Evolutionary conservation across 495 filamentous ascomycete genomes (phyloP).

Genomic region (Penicillium chermesinum): DNA sequence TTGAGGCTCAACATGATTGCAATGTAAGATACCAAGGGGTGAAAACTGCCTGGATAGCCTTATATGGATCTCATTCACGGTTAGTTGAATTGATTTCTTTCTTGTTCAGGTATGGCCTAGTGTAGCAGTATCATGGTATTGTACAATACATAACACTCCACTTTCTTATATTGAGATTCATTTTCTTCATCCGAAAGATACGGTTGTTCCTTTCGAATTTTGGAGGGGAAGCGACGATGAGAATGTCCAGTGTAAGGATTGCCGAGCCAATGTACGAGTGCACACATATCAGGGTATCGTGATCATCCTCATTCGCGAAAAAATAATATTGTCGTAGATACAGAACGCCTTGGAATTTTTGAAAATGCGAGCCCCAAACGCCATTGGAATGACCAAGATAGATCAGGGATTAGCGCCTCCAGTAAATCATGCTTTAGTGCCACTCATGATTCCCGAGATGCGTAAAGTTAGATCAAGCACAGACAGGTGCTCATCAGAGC

Average conservation of each 20-base stretch:
- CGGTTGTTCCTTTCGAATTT: no score
- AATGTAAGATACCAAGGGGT: background rate
- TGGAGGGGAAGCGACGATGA: no score
- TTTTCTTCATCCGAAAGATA: no score
- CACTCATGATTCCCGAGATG: slow-evolving; percentile 68
- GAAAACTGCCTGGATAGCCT: background rate
- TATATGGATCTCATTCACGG: no score
- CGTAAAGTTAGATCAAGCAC: slow-evolving; percentile 79
- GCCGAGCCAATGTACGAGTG: no score
- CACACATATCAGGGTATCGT: slow-evolving; percentile 18
- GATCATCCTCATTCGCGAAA: slow-evolving; percentile 16
- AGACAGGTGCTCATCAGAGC: slow-evolving; percentile 91
- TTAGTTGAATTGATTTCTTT: no score
- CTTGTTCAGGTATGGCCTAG: no score
- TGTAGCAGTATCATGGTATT: background rate
- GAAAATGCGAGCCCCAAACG: slow-evolving; percentile 11
- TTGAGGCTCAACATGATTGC: background rate
- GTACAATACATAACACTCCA: background rate
- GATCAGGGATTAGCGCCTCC: background rate
- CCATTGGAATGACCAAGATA: slow-evolving; percentile 3
- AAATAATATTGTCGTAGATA: slow-evolving; percentile 12
- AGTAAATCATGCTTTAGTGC: slow-evolving; percentile 5
- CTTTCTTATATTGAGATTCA: background rate
- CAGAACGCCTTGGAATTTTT: slow-evolving; percentile 17
- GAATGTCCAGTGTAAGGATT: no score